These are phyloP conservation scores for Coccomyxa sp. DNA, from an alignment of 139 green algal genomes.

Conservation along the genomic window DNA sequence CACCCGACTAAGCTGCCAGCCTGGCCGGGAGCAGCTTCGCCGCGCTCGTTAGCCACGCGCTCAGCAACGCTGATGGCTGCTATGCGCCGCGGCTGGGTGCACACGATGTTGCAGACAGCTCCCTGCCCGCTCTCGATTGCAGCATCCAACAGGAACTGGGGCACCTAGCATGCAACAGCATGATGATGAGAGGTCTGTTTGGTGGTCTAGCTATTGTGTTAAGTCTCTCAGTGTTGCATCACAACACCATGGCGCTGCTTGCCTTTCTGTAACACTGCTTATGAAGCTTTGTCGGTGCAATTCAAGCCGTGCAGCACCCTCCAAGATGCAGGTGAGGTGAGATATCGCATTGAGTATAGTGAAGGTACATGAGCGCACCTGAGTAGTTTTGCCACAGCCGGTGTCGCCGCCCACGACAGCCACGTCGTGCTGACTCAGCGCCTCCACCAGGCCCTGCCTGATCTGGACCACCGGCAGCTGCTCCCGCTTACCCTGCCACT, in stretches of 20 bases:
- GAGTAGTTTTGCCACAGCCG: constrained; percentile 86
- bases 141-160: constrained; percentile 80
- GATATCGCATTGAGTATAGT: no score
- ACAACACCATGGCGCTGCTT: no score
- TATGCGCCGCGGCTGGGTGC: constrained; percentile 90
- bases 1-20: neutral
- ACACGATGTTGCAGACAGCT: constrained; percentile 59
- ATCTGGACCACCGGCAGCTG: constrained; percentile 29
- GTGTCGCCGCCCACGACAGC: constrained; percentile 76
- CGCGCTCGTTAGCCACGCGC: constrained; percentile 76
- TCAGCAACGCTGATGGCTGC: constrained; percentile 84
- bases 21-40: constrained; percentile 49
- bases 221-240: no score
- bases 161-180: constrained; percentile 79
- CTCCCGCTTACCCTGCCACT: constrained; percentile 15
- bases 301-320: no score
- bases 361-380: constrained; percentile 31
- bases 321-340: no score
- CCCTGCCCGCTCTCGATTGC: constrained; percentile 34
- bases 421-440: constrained; percentile 46
- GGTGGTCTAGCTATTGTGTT: no score
- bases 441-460: constrained; percentile 26
- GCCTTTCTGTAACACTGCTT: no score
- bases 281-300: no score
- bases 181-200: no score